These are phyloP conservation scores for Scedosporium boydii DNA, from an alignment of 2,329 filamentous ascomycete species.

Conservation along the genomic window DNA sequence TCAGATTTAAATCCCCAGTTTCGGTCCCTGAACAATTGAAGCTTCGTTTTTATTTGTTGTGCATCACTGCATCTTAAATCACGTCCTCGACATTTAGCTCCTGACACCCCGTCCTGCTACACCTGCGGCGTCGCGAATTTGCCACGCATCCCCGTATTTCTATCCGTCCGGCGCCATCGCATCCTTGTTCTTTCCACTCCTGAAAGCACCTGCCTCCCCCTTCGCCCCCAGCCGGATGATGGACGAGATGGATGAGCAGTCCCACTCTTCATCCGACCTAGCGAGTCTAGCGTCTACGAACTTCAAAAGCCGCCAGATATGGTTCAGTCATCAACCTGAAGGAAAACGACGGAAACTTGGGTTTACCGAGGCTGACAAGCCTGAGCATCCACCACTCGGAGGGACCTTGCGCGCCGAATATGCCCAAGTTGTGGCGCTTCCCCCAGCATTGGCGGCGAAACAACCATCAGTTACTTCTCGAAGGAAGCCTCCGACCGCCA, in stretches of 20 bases:
- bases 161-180: too few relatives aligned
- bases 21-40: not conserved
- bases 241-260: not conserved
- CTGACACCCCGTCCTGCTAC: too few relatives aligned
- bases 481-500: not conserved
- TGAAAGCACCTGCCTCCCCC: too few relatives aligned
- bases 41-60: not conserved
- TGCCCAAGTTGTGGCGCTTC: slow-evolving; percentile 65
- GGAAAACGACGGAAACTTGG: slow-evolving; percentile 29
- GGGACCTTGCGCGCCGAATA: slow-evolving; percentile 55
- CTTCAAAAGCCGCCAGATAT: slow-evolving; percentile 7
- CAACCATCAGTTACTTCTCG: slow-evolving; percentile 40
- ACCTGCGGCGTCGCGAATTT: too few relatives aligned
- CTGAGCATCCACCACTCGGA: slow-evolving; percentile 11
- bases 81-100: not conserved
- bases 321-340: slow-evolving; percentile 11
- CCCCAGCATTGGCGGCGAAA: slow-evolving; percentile 68
- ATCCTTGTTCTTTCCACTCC: too few relatives aligned
- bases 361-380: slow-evolving; percentile 12
- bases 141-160: too few relatives aligned
- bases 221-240: not conserved
- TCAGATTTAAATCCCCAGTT: not conserved
- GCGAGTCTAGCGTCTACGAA: slow-evolving; percentile 9
- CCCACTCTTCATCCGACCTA: slow-evolving; percentile 3
- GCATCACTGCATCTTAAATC: not conserved